Conservation (phyloP, 73 alveolate genomes). For the Symbiodinium pilosum region DNA sequence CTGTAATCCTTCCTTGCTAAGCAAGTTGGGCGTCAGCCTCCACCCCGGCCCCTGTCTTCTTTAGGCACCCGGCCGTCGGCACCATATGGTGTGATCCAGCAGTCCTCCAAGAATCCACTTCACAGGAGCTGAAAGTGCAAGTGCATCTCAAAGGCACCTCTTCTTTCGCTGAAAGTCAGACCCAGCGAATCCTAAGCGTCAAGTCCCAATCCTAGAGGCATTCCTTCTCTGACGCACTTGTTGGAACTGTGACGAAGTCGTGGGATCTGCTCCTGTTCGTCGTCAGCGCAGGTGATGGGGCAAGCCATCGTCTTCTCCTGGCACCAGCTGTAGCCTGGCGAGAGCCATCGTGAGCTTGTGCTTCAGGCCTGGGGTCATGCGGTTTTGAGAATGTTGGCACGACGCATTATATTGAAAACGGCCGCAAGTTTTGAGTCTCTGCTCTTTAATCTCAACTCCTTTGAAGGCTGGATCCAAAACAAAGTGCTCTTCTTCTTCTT, state of each 20-base stretch:
- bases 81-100: background rate
- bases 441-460: too few relatives aligned
- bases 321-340: conserved; percentile 20
- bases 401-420: too few relatives aligned
- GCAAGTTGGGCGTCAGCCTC: too few relatives aligned
- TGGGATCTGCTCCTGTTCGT: background rate
- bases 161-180: too few relatives aligned
- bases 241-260: background rate
- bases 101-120: background rate
- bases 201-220: background rate
- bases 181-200: too few relatives aligned
- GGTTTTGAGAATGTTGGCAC: background rate
- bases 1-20: too few relatives aligned
- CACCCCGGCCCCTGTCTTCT: too few relatives aligned
- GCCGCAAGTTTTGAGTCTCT: background rate
- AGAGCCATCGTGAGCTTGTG: background rate
- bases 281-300: background rate
- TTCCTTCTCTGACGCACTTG: background rate
- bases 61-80: background rate
- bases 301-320: conserved; percentile 5
- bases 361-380: background rate
- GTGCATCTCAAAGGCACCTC: too few relatives aligned
- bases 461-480: too few relatives aligned
- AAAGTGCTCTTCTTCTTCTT: too few relatives aligned
- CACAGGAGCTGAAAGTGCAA: too few relatives aligned